Base-by-base conservation (phyloP, 345 rosid species). In the Rhodamnia argentea region DNA sequence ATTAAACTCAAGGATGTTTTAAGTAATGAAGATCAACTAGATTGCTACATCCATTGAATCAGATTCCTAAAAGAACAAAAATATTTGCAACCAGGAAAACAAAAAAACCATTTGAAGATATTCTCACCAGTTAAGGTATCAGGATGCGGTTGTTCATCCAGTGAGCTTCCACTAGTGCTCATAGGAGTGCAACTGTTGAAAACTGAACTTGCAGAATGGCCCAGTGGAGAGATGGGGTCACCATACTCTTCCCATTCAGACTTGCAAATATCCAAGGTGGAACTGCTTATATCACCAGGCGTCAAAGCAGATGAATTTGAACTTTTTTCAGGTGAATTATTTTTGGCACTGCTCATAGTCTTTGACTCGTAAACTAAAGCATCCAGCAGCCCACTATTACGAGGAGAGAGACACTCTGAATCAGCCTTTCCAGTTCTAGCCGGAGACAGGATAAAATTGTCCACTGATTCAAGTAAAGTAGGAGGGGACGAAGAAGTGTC, bases 331-430 rank as follows among this genome's bases (percentile, higher is more conserved):
- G 96, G 90, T 42, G 93, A 92, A 85, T 85, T 92, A 89, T 95
- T 94, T 91, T 94, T 97, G 24, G 91, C 93, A 85, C 90, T 88
- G 93, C 92, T 90, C 86, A 93, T 86, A 83, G 92, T 90, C 90
- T 94, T 96, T 83, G 99, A 94, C 90, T 94, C 95, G 7, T 94
- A 91, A 88, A 96, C 93, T 90, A 97, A 89, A 91, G 98, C 94
- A 93, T 97, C 99, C 88, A 97, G 93, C 82, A 97, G 93, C 83
- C 99, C 99, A 83, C 98, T 95, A 85, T 97, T 94, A 52, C 87
- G 90, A 20, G 95, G 95, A 56, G 98, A 94, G 88, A 89, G 90
- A 90, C 92, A 91, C 76, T 88, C 89, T 37, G 95, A 88, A 76
- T 93, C 95, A 62, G 90, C 87, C 85, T 86, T 88, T 55, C 92